phyloP scores from a whole-genome alignment of 2,329 filamentous ascomycete species.

The Diaporthe australafricana region DNA sequence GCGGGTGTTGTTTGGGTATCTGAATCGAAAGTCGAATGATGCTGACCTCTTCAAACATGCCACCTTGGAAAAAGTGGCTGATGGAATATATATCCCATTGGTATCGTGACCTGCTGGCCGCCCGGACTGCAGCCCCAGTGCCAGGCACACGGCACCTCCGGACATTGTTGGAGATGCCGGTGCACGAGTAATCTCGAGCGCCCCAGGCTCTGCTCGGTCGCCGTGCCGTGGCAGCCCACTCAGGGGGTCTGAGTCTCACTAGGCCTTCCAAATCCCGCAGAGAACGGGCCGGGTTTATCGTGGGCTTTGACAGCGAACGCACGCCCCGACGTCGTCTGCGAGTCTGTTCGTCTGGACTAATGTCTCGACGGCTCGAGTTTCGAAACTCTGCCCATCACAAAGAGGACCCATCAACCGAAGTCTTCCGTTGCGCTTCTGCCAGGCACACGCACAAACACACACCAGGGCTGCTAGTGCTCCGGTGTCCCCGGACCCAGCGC shows the following conservation, averaged over 20 bases:
- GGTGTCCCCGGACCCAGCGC: slow-evolving; percentile 25
- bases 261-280: background rate
- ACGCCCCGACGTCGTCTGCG: background rate
- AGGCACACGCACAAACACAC: background rate
- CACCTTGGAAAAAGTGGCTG: background rate
- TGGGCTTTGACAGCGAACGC: slow-evolving; percentile 22
- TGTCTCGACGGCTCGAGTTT: slow-evolving; percentile 47
- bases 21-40: background rate
- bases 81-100: slow-evolving; percentile 26
- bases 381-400: slow-evolving; percentile 69
- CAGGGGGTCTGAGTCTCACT: slow-evolving; percentile 11
- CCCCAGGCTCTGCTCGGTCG: slow-evolving; percentile 19
- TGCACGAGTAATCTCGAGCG: slow-evolving; percentile 6
- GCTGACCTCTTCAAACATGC: background rate
- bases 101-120: background rate
- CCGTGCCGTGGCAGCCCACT: slow-evolving; percentile 20
- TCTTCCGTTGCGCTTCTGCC: background rate
- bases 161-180: slow-evolving; percentile 37
- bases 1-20: background rate
- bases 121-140: background rate
- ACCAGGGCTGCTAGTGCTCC: background rate
- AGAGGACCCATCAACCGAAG: slow-evolving; percentile 54
- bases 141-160: slow-evolving; percentile 17
- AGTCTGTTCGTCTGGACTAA: slow-evolving; percentile 7
- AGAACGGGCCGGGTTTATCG: background rate